A percentile compares a stretch with the other conserved stretches of the same genome.
These are phyloP conservation scores for Fusarium buharicum DNA, from an alignment of 2,329 filamentous ascomycete species.

Conservation along the genomic window DNA sequence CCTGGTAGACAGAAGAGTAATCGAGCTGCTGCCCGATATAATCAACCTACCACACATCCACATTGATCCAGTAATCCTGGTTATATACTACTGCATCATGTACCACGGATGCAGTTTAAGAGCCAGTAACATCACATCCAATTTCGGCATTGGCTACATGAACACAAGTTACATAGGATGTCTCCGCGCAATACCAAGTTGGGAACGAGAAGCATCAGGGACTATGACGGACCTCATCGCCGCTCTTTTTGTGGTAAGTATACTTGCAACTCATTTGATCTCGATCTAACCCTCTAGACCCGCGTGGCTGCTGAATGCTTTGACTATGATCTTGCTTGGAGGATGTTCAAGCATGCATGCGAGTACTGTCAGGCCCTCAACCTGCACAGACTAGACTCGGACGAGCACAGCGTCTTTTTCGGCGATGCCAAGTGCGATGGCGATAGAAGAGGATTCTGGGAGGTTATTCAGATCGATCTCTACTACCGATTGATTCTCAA, in stretches of 20 bases:
- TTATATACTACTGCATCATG: slow-evolving; percentile 48
- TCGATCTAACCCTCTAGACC: slow-evolving; percentile 33
- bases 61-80: slow-evolving; percentile 45
- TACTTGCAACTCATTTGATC: accelerated
- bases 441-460: slow-evolving; percentile 48
- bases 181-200: slow-evolving; percentile 45
- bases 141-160: slow-evolving; percentile 33
- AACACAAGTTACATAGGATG: slow-evolving; percentile 45
- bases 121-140: slow-evolving; percentile 32
- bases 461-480: slow-evolving; percentile 49
- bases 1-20: slow-evolving; percentile 42
- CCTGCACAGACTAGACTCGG: slow-evolving; percentile 47
- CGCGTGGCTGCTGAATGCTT: slow-evolving; percentile 47
- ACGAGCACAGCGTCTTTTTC: slow-evolving; percentile 24
- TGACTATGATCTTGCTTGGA: slow-evolving; percentile 49
- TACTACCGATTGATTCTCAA: slow-evolving; percentile 48
- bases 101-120: slow-evolving; percentile 45
- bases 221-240: slow-evolving; percentile 47
- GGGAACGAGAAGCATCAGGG: slow-evolving; percentile 48
- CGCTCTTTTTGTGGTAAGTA: slow-evolving; percentile 44
- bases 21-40: slow-evolving; percentile 48
- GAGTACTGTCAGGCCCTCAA: slow-evolving; percentile 48
- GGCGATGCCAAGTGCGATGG: slow-evolving; percentile 31
- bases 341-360: slow-evolving; percentile 46
- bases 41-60: slow-evolving; percentile 46